These are phyloP conservation scores for Lentinula lateritia DNA, from an alignment of 768 basidiomycete genomes.

Conservation along the genomic window DNA sequence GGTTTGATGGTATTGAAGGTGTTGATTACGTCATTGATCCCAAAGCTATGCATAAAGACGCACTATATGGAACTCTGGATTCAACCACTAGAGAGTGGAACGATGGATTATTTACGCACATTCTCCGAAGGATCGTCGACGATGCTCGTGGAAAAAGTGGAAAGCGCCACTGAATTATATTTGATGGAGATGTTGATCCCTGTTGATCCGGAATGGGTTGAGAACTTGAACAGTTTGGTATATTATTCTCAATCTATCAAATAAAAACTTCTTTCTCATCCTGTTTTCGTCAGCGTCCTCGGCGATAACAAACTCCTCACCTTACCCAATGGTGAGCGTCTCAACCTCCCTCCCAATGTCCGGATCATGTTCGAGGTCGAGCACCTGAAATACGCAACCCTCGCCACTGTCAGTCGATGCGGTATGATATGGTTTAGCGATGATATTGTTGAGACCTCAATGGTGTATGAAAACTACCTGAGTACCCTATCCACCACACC, in stretches of 20 bases:
- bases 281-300: slow-evolving; percentile 61
- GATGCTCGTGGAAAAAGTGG: slow-evolving; percentile 96
- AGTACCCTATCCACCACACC: slow-evolving; percentile 67
- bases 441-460: slow-evolving; percentile 83
- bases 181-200: slow-evolving; percentile 99
- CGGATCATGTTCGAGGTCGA: slow-evolving; percentile 99
- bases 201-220: slow-evolving; percentile 99
- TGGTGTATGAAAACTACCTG: slow-evolving; percentile 91
- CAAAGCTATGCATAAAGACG: slow-evolving; percentile 98
- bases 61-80: slow-evolving; percentile 94
- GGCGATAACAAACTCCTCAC: slow-evolving; percentile 98
- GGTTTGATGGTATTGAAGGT: slow-evolving; percentile 88
- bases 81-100: slow-evolving; percentile 99
- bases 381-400: slow-evolving; percentile 93
- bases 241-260: background rate
- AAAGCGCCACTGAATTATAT: slow-evolving; percentile 98
- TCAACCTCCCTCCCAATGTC: slow-evolving; percentile 94
- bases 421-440: slow-evolving; percentile 99
- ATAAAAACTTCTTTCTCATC: too few relatives aligned
- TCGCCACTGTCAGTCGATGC: slow-evolving; percentile 98
- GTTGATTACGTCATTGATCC: slow-evolving; percentile 97
- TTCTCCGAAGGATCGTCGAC: slow-evolving; percentile 95
- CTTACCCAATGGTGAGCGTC: slow-evolving; percentile 94
- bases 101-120: slow-evolving; percentile 96
- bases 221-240: slow-evolving; percentile 93